A percentile compares a stretch with the other conserved stretches of the same genome.
These are phyloP conservation scores for Erysiphe neolycopersici DNA, from an alignment of 2,329 filamentous ascomycete species.

Conservation along the genomic window DNA sequence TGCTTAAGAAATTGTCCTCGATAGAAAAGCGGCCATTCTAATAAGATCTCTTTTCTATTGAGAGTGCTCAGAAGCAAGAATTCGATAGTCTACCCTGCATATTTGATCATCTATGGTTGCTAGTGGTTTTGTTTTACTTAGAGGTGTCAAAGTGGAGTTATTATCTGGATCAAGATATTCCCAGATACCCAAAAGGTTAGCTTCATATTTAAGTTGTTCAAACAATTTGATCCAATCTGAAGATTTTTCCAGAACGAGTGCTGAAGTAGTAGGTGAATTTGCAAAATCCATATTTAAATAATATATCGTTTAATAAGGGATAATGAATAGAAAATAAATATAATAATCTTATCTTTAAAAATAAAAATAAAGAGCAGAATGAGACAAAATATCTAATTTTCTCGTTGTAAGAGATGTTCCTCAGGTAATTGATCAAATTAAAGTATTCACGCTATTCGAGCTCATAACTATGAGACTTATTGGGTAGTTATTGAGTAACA, in stretches of 20 bases:
- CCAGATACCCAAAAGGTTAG: slow-evolving; percentile 1
- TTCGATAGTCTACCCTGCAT: background rate
- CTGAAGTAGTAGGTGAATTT: background rate
- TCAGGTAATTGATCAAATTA: no score
- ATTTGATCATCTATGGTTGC: background rate
- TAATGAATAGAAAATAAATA: no score
- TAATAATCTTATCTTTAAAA: background rate
- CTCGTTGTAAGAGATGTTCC: no score
- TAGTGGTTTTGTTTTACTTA: background rate
- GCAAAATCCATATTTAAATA: no score
- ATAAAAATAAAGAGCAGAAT: no score
- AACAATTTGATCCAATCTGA: background rate
- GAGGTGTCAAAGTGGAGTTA: background rate
- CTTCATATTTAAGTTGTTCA: slow-evolving; percentile 1
- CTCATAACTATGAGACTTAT: no score
- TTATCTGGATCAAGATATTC: background rate
- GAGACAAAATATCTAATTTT: no score
- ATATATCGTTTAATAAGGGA: no score
- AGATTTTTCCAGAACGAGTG: background rate
- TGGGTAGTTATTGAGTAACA: no score
- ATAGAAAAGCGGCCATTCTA: background rate
- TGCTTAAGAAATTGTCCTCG: background rate
- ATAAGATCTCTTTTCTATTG: background rate
- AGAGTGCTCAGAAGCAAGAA: background rate
- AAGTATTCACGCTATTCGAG: no score